phyloP scores from a whole-genome alignment of 805 yeast species.

The Suhomyces xylopsoci region DNA sequence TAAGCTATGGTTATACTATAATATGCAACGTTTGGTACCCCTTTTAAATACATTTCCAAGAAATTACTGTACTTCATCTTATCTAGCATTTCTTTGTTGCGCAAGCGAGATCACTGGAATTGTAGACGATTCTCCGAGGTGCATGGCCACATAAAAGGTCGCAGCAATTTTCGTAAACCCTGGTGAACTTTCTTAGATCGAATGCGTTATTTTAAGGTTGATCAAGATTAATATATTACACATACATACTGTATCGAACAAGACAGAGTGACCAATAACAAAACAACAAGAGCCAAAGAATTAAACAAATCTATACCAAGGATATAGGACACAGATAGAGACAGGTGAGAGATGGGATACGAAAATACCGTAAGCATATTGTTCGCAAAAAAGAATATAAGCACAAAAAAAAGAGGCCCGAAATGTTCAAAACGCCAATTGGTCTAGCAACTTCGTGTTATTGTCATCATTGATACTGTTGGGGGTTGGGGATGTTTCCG shows the following conservation, averaged over 20 bases:
- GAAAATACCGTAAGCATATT: not conserved
- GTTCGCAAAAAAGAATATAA: not conserved
- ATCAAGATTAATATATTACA: conserved; percentile 1
- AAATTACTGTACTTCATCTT: too few species aligned
- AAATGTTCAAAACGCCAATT: not conserved
- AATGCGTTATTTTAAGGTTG: not conserved
- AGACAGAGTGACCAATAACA: conserved; percentile 1
- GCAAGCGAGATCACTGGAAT: not conserved
- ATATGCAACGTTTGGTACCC: too few species aligned
- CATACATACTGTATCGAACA: conserved; percentile 1
- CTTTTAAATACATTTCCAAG: too few species aligned
- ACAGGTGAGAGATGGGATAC: not conserved
- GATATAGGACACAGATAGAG: not conserved
- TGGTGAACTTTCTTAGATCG: too few species aligned
- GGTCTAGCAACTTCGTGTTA: not conserved
- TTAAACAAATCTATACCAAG: conserved; percentile 1
- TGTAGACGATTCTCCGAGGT: not conserved
- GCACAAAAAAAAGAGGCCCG: not conserved
- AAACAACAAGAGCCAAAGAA: conserved; percentile 2
- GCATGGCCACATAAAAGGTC: not conserved
- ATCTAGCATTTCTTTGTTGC: too few species aligned
- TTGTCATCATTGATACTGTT: conserved; percentile 48
- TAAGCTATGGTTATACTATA: too few species aligned
- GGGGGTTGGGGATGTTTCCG: conserved; percentile 46
- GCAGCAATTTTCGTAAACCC: not conserved